These are phyloP conservation scores for Paecilomyces sp. DNA, from an alignment of 2,329 filamentous ascomycete species.

Conservation along the genomic window DNA sequence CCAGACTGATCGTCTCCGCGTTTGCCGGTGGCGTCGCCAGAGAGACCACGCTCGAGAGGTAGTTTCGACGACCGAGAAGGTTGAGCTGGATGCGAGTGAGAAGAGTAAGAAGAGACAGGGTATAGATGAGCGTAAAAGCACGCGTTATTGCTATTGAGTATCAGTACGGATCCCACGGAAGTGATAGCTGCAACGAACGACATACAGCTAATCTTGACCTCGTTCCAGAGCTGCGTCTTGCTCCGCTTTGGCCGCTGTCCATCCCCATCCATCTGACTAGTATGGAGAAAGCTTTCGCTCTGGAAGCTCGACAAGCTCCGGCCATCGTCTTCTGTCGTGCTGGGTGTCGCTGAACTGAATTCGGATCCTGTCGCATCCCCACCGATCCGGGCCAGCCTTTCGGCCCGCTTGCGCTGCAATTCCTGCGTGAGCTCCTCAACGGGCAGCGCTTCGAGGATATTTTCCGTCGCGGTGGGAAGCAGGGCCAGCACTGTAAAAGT, in stretches of 20 bases:
- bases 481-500: slow-evolving; percentile 96
- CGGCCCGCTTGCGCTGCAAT: slow-evolving; percentile 85
- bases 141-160: slow-evolving; percentile 66
- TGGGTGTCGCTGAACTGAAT: slow-evolving; percentile 52
- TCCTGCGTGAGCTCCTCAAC: slow-evolving; percentile 91
- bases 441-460: slow-evolving; percentile 78
- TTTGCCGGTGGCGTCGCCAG: slow-evolving; percentile 69
- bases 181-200: slow-evolving; percentile 10
- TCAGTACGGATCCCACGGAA: slow-evolving; percentile 4
- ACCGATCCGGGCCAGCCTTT: slow-evolving; percentile 55
- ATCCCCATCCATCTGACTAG: slow-evolving; percentile 61
- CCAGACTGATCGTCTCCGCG: slow-evolving; percentile 71
- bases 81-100: slow-evolving; percentile 95
- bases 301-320: slow-evolving; percentile 68
- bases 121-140: slow-evolving; percentile 87
- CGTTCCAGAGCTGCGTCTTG: slow-evolving; percentile 94
- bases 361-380: slow-evolving; percentile 52
- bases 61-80: slow-evolving; percentile 88
- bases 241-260: slow-evolving; percentile 59
- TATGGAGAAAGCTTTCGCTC: slow-evolving; percentile 76
- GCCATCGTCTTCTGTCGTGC: slow-evolving; percentile 74
- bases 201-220: slow-evolving; percentile 90
- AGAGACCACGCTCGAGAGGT: slow-evolving; percentile 90
- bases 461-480: slow-evolving; percentile 82
- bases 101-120: slow-evolving; percentile 78